These are phyloP conservation scores for Dipteronia dyeriana DNA, from an alignment of 345 rosid genomes.

Conservation along the genomic window DNA sequence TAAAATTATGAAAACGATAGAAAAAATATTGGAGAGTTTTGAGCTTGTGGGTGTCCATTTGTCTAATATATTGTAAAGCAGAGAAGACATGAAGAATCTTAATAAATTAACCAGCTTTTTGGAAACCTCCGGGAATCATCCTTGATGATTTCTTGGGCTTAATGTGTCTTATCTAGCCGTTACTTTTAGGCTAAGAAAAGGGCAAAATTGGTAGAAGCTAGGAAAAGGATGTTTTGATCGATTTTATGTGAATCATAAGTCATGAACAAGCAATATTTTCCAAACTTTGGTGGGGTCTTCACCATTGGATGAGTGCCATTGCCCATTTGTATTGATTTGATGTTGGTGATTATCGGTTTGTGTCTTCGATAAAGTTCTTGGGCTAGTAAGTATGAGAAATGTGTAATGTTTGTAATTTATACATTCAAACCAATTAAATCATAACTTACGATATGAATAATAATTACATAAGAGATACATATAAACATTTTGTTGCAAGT, in stretches of 20 bases:
- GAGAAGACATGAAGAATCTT: conserved; percentile 33
- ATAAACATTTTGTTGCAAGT: no score
- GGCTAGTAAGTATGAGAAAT: no score
- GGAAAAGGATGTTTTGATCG: no score
- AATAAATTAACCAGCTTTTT: conserved; percentile 23
- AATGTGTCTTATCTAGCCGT: conserved; percentile 23
- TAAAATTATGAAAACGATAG: neutral
- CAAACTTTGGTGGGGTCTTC: neutral
- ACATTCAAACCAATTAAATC: no score
- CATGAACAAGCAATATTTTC: neutral
- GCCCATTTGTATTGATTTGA: no score
- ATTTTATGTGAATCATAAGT: neutral
- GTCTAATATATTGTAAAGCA: conserved; percentile 2
- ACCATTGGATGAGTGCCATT: conserved; percentile 1
- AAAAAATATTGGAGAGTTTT: neutral
- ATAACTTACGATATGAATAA: no score
- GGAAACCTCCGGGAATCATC: conserved; percentile 13
- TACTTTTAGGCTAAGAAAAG: conserved; percentile 39
- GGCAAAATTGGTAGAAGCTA: neutral
- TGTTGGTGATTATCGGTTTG: neutral
- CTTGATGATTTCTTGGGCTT: conserved; percentile 7
- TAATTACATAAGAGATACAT: no score
- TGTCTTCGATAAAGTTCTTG: neutral
- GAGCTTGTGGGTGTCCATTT: conserved; percentile 8
- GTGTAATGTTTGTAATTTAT: no score